Conservation (phyloP, 495 filamentous ascomycete species). For the Articulospora tetracladia region DNA sequence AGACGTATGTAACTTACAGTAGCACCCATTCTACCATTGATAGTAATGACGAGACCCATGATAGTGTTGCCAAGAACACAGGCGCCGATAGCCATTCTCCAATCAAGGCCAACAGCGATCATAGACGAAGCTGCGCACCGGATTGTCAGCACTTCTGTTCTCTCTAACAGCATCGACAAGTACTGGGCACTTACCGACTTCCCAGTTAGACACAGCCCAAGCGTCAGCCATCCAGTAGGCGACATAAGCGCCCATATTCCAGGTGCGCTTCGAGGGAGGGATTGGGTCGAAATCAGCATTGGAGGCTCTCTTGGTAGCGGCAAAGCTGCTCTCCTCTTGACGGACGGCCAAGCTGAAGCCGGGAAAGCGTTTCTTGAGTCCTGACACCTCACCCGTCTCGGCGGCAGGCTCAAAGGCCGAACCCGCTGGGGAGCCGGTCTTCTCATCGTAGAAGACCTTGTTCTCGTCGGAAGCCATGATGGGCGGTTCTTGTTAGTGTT, state of each 20-base stretch:
- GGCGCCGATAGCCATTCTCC: constrained; percentile 55
- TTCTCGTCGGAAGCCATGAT: constrained; percentile 8
- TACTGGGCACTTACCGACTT: constrained; percentile 36
- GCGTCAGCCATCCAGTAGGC: constrained; percentile 64
- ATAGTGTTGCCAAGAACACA: constrained; percentile 60
- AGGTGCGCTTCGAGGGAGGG: constrained; percentile 38
- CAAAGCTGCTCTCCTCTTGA: constrained; percentile 21
- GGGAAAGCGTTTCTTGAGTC: constrained; percentile 8
- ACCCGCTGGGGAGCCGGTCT: constrained; percentile 15
- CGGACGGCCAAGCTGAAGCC: constrained; percentile 15
- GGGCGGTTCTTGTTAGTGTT: constrained; percentile 1
- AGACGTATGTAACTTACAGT: constrained; percentile 22
- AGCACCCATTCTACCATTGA: constrained; percentile 59
- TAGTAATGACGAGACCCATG: constrained; percentile 57
- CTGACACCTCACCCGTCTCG: constrained; percentile 9
- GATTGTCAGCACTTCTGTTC: constrained; percentile 3
- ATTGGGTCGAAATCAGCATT: constrained; percentile 48
- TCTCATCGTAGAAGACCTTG: constrained; percentile 12
- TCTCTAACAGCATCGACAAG: neutral
- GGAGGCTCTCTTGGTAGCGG: constrained; percentile 11
- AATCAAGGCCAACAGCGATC: constrained; percentile 56
- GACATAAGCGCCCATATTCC: constrained; percentile 36
- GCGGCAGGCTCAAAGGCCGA: constrained; percentile 12
- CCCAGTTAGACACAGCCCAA: constrained; percentile 58
- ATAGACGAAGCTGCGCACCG: constrained; percentile 41